Base-by-base conservation (phyloP, 192 early-diverging fungal species). In the Linnemannia exigua region DNA sequence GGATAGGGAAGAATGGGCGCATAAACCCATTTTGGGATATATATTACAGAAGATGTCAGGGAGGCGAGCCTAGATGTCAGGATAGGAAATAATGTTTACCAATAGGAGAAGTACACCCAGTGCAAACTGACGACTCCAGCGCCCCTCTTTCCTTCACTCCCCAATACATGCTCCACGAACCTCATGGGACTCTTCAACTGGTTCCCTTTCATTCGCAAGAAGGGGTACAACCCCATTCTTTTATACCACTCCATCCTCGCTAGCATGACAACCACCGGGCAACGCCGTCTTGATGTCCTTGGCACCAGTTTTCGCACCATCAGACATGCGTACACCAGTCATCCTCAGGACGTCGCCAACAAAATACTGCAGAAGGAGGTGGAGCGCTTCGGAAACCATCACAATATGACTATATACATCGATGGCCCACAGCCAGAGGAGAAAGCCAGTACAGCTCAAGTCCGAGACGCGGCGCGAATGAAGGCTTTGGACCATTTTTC, bases 141-240 rank as follows among this genome's bases (percentile, higher is more conserved):
- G n/a, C n/a, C n/a, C n/a, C n/a, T n/a, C n/a, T n/a, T n/a, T n/a
- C n/a, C n/a, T n/a, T n/a, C n/a, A n/a, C n/a, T n/a, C n/a, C n/a
- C n/a, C n/a, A n/a, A n/a, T n/a, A 44, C 68, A 70, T 44, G 68
- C 38, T 11, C 37, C 68, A 35, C n/a, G n/a, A n/a, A 44, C 37
- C 17, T 1, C 35, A 70, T 41, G 68, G 68, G 68, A 11, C 37
- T 70, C 20, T 8, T 44, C 38, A 11, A 70, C 38, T 70, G 68
- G 68, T 70, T 20, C 20, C 68, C 68, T 38, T 73, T 52, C 31
- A 31, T 48, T 48, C 50, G 72, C 72, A 73, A 31, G 50, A 73
- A 73, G 72, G 50, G 72, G 44, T 52, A 73, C 50, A 36, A 52
- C 25, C 72, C 50, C 31, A 5, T 54, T 31, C 28, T 52, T 11